Conservation (phyloP, 441 rosid species). For the Bruguiera hainesii region DNA sequence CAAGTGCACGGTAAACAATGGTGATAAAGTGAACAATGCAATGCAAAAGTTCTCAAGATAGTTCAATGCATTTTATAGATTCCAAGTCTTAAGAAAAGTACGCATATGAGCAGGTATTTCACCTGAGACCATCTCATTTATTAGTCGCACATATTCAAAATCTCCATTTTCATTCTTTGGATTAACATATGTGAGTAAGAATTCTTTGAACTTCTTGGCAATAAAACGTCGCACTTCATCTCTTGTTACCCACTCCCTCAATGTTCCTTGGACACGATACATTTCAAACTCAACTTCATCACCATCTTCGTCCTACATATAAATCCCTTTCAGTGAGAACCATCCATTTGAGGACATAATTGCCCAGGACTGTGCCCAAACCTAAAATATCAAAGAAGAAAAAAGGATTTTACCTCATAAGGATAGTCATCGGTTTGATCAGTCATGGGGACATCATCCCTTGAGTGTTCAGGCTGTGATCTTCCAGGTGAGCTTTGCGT, state of each 20-base stretch:
- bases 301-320: conserved; percentile 60
- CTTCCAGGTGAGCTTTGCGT: conserved; percentile 75
- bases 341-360: too few species aligned
- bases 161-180: conserved; percentile 69
- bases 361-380: background rate
- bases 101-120: conserved; percentile 12
- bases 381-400: background rate
- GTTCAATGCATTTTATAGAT: background rate
- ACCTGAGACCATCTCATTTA: conserved; percentile 96
- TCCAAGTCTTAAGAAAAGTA: background rate
- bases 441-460: conserved; percentile 87
- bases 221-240: conserved; percentile 96
- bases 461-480: conserved; percentile 52
- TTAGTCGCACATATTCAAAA: conserved; percentile 70
- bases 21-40: conserved; percentile 1
- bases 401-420: conserved; percentile 41
- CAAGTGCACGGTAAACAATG: conserved; percentile 23
- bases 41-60: background rate
- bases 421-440: conserved; percentile 82
- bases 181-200: conserved; percentile 71
- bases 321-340: conserved; percentile 11
- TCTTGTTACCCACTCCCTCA: conserved; percentile 97
- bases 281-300: conserved; percentile 87
- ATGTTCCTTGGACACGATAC: conserved; percentile 88
- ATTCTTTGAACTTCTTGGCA: conserved; percentile 84